Base-by-base conservation (phyloP, 441 rosid species). In the Oxalis stricta region DNA sequence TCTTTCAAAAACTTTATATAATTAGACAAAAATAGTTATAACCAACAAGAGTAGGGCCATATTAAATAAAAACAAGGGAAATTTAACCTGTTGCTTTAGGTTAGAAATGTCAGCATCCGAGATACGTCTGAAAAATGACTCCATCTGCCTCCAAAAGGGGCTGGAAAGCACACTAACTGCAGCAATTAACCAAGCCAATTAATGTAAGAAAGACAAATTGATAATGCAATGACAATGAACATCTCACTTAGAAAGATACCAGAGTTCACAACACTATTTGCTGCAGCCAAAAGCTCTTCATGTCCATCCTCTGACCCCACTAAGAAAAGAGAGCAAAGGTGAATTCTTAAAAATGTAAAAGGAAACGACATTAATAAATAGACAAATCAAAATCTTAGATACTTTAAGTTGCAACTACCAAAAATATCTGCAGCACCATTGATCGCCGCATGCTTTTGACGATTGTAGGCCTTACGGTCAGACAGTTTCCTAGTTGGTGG, bases 401-500 rank as follows among this genome's bases (percentile, higher is more conserved):
- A 60, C 35, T 19, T 21, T 42, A n/a, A 45, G 61, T 62, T 38
- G 44, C 53, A 63, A 55, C 22, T 75, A 92, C 99, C 99, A 54
- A 77, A 77, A 80, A 82, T 81, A 78, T 84, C 97, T 35, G 81
- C 73, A 38, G 80, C 53, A 33, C 78, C 59, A 56, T 68, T 77
- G 44, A 78, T 48, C 16, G 63, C 52, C 44, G 87, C 49, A 65
- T 68, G 83, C 60, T 79, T 86, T 65, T 84, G 92, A 40, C 89
- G 87, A 40, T 64, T 60, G 62, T 84, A 84, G 53, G 94, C 87
- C 64, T 82, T 92, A 35, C 99, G 86, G 53, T 73, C 99, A 58
- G 99, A 82, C 52, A 84, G 89, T 71, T 92, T 87, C 75, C 99
- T 80, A 41, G 91, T 66, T 43, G 94, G 80, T 38, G 93, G 97